Conservation (phyloP, 768 basidiomycete genomes). For the Russula olivacea region DNA sequence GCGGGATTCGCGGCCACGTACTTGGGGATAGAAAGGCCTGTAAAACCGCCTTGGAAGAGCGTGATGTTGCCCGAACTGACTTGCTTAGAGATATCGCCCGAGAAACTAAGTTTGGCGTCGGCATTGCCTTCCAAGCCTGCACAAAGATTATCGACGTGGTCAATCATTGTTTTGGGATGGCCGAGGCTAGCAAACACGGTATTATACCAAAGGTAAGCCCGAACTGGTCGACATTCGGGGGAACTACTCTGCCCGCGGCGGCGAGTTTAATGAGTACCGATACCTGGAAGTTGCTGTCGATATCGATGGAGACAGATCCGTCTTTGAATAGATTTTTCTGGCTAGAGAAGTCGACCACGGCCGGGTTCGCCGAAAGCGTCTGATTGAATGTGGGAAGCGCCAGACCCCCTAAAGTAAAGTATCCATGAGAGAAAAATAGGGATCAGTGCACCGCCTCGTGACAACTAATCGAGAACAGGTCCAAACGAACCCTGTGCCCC, state of each 20-base stretch:
- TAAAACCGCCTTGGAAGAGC: neutral
- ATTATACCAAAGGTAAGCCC: slow-evolving; percentile 8
- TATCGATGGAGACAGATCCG: slow-evolving; percentile 7
- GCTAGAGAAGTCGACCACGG: neutral
- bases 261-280: neutral
- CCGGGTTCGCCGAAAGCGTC: neutral
- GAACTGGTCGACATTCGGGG: slow-evolving; percentile 9
- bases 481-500: neutral
- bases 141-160: slow-evolving; percentile 25
- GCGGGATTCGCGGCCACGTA: neutral
- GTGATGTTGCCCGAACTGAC: neutral
- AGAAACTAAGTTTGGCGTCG: neutral
- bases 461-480: neutral
- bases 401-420: neutral
- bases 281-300: neutral
- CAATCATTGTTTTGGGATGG: neutral
- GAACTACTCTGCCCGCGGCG: slow-evolving; percentile 14
- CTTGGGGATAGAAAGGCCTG: neutral
- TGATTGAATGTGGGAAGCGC: neutral
- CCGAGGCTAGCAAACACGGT: neutral
- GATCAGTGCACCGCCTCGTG: neutral
- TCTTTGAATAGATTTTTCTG: neutral
- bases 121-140: neutral
- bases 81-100: neutral
- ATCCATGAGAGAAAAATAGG: no score